Conservation (phyloP, 805 yeast genomes). For the Kodamaea lidongshanica region DNA sequence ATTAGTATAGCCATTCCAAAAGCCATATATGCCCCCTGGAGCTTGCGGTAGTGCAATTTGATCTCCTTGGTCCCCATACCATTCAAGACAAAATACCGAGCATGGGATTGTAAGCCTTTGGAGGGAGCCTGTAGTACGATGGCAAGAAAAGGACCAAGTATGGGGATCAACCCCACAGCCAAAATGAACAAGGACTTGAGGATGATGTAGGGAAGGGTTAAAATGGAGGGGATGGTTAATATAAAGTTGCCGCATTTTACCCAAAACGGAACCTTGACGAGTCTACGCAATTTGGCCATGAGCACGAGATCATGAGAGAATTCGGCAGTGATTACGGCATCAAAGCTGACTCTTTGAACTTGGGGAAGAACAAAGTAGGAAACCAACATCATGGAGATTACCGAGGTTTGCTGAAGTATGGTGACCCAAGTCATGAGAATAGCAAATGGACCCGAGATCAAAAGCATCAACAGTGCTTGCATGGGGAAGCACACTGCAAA, state of each 20-base stretch:
- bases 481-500: conserved; percentile 40
- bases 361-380: conserved; percentile 40
- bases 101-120: conserved; percentile 47
- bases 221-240: conserved; percentile 28
- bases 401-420: conserved; percentile 37
- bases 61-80: conserved; percentile 41
- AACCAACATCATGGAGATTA: conserved; percentile 38
- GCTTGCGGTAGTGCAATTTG: conserved; percentile 28
- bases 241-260: conserved; percentile 24
- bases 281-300: conserved; percentile 29
- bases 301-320: conserved; percentile 41
- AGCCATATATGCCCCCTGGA: conserved; percentile 38
- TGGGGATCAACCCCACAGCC: conserved; percentile 45
- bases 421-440: conserved; percentile 40
- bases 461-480: conserved; percentile 34
- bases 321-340: conserved; percentile 41
- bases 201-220: conserved; percentile 39
- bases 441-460: conserved; percentile 49
- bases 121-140: conserved; percentile 48
- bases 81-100: conserved; percentile 52
- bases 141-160: conserved; percentile 52
- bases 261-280: conserved; percentile 24
- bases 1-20: conserved; percentile 50
- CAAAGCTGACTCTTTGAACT: conserved; percentile 43
- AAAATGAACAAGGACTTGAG: conserved; percentile 30